Evolutionary conservation across 202 grass and related monocot genomes (phyloP).

Genomic region (Zizania palustris): DNA sequence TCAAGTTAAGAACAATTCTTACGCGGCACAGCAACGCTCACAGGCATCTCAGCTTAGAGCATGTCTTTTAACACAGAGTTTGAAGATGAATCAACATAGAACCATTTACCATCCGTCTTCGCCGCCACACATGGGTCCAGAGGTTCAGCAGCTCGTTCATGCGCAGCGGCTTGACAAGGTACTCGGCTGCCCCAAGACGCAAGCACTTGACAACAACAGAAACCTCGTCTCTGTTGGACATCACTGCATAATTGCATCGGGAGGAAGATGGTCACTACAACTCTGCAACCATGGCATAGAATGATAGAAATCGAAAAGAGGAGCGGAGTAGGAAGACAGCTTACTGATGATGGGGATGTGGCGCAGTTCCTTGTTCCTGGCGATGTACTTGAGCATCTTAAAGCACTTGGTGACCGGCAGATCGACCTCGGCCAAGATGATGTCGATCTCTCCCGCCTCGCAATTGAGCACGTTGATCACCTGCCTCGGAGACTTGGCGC

Average conservation of each 20-base stretch:
- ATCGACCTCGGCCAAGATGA: constrained; percentile 91
- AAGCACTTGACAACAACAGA: constrained; percentile 95
- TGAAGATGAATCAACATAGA: constrained; percentile 34
- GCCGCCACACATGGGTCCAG: constrained; percentile 94
- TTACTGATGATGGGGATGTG: constrained; percentile 97
- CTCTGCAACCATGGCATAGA: not conserved
- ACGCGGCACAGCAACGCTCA: constrained; percentile 13
- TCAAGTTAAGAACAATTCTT: constrained; percentile 31
- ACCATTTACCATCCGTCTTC: constrained; percentile 68
- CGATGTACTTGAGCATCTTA: constrained; percentile 98
- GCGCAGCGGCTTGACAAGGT: constrained; percentile 87
- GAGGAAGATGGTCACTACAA: constrained; percentile 6
- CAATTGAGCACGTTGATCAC: constrained; percentile 77
- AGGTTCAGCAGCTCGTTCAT: constrained; percentile 92
- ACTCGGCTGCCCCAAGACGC: constrained; percentile 84
- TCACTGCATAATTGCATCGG: constrained; percentile 57
- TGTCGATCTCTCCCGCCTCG: constrained; percentile 72
- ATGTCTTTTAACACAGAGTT: constrained; percentile 32
- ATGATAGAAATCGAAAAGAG: not conserved
- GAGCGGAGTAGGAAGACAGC: not conserved
- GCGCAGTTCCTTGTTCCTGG: constrained; percentile 74
- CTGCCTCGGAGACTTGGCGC: constrained; percentile 71
- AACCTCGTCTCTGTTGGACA: constrained; percentile 90
- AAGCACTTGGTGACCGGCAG: constrained; percentile 81
- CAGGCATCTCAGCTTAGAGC: constrained; percentile 33